Evolutionary conservation across 345 rosid species (phyloP), one percentile per base, ranked within the genome.

Genomic region (Gossypium raimondii): DNA sequence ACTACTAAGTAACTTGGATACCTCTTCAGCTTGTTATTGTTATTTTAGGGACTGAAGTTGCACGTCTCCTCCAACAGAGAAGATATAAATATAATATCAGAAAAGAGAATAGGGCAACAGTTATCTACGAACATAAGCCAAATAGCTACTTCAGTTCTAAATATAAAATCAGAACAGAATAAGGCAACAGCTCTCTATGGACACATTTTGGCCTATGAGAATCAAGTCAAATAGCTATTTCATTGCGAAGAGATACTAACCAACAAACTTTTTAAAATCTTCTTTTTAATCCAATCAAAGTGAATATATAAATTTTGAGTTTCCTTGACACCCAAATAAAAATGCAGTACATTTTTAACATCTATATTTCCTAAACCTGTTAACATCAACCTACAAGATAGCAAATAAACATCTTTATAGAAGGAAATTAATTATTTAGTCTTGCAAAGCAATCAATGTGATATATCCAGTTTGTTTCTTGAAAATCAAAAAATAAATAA

Each of bases 321-420:
- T 62, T 62, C 67, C 67, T 62, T 34, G 67, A 62, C 16, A 62
- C 25, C 18, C 18, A 34, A 62, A 29, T n/a, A 62, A 56, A 62
- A 62, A 29, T 8, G 20, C 11, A 29, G 11, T 7, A 8, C 44
- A 2, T 7, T 34, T 59, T 62, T 29, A 29, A 29, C 20, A 29
- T 34, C 0, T 34, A 62, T 34, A 29, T 34, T 62, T 62, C 22
- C 14, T 62, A 62, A 34, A 29, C 16, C 10, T 34, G 25, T 14
- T 62, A 2, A 29, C 2, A 34, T 2, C 45, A 62, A 62, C 45
- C 17, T 7, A 16, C 2, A 11, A 47, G 13, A 47, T 18, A 16
- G 38, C 20, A 62, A 34, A 34, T 8, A 34, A 29, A 34, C 45
- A 14, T 17, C 22, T 62, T 29, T 29, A 62, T 34, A 34, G 9